Evolutionary conservation across 805 yeast species (phyloP).

Genomic region (Hanseniaspora taiwanica): DNA sequence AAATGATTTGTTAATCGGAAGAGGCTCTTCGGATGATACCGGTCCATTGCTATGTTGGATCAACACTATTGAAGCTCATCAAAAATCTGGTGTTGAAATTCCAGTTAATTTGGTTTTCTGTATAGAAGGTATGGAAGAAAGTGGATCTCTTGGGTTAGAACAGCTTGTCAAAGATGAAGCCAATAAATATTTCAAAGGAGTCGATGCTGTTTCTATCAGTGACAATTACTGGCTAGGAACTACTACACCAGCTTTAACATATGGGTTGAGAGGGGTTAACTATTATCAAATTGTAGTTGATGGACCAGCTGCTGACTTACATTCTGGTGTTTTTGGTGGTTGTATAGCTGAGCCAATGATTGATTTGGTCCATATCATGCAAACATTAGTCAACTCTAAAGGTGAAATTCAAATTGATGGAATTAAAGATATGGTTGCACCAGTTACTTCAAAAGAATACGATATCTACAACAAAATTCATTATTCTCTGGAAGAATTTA

Average conservation of each 20-base stretch:
- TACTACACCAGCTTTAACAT: constrained; percentile 89
- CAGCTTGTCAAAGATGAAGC: constrained; percentile 72
- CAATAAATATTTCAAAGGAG: constrained; percentile 63
- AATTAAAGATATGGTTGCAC: constrained; percentile 87
- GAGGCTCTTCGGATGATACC: constrained; percentile 96
- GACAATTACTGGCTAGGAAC: constrained; percentile 99
- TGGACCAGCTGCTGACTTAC: constrained; percentile 96
- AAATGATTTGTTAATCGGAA: constrained; percentile 63
- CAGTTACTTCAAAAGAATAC: constrained; percentile 70
- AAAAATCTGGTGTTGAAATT: constrained; percentile 65
- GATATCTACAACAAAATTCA: constrained; percentile 75
- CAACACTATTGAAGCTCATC: constrained; percentile 84
- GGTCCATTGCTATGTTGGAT: constrained; percentile 98
- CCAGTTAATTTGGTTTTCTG: constrained; percentile 90
- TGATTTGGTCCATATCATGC: constrained; percentile 69
- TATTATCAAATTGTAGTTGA: constrained; percentile 71
- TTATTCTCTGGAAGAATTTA: constrained; percentile 70
- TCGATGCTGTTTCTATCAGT: constrained; percentile 88
- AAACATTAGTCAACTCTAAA: constrained; percentile 60
- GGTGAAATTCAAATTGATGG: constrained; percentile 88
- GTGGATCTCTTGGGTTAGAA: constrained; percentile 89
- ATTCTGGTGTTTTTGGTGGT: constrained; percentile 96
- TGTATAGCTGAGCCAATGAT: constrained; percentile 95
- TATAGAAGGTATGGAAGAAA: constrained; percentile 99
- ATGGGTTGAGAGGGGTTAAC: constrained; percentile 93